A percentile compares a stretch with the other conserved stretches of the same genome.
These are phyloP conservation scores for Eleusine coracana DNA, from an alignment of 176 grass and related monocot species.

Conservation along the genomic window DNA sequence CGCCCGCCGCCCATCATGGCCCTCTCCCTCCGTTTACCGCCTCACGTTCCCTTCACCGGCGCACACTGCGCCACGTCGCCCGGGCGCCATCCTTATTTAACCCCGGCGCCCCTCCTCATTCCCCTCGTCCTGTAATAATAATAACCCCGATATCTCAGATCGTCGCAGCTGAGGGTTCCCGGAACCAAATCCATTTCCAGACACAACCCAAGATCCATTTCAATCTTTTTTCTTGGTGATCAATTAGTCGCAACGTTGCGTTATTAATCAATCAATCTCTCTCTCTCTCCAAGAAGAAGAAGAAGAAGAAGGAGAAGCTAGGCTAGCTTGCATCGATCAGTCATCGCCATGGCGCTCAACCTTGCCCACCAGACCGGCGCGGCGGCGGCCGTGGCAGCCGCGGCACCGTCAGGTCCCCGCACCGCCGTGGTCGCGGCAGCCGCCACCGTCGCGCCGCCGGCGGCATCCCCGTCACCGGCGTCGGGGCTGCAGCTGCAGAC, in stretches of 20 bases:
- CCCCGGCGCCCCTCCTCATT: not conserved
- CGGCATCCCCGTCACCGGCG: slow-evolving; percentile 11
- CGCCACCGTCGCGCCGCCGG: not conserved
- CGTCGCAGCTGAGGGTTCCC: slow-evolving; percentile 25
- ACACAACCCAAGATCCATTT: slow-evolving; percentile 16
- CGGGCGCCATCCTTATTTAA: slow-evolving; percentile 42
- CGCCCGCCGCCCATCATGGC: slow-evolving; percentile 31
- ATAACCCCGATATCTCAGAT: slow-evolving; percentile 11
- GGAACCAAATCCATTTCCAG: slow-evolving; percentile 31
- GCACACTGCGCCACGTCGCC: slow-evolving; percentile 52
- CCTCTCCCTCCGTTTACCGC: not conserved
- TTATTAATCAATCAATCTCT: too few relatives aligned
- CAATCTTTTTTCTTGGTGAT: not conserved
- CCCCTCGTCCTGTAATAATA: slow-evolving; percentile 16
- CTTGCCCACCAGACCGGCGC: slow-evolving; percentile 60
- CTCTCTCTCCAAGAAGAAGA: too few relatives aligned
- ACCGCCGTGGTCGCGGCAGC: slow-evolving; percentile 3
- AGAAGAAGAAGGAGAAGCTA: too few relatives aligned
- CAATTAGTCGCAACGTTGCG: not conserved
- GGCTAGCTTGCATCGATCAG: too few relatives aligned
- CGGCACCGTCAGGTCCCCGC: slow-evolving; percentile 4
- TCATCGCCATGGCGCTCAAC: slow-evolving; percentile 63
- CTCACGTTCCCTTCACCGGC: slow-evolving; percentile 49
- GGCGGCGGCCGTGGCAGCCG: slow-evolving; percentile 12
- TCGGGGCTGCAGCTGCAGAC: slow-evolving; percentile 12